Base-by-base conservation (phyloP, 495 filamentous ascomycete species). In the Podospora sp. region DNA sequence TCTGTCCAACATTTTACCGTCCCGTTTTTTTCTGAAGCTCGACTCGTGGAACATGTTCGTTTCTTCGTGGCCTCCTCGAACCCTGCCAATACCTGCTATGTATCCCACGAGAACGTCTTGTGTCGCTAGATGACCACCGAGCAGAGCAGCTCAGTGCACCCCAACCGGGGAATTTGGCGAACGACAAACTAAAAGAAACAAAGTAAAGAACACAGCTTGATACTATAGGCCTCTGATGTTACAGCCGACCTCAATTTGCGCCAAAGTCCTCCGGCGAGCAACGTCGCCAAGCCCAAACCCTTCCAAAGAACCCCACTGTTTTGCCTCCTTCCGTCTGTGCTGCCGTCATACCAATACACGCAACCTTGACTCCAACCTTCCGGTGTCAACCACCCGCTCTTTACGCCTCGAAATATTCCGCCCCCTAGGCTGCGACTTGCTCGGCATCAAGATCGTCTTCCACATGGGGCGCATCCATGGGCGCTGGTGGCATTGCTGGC, bases 401-500 rank as follows among this genome's bases (percentile, higher is more conserved):
- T 33, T 22, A 64, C 24, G 25, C 55, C 62, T 21, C 4, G 49
- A 57, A 40, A 29, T 59, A 53, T 49, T 20, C 53, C 14, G 63
- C 52, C 33, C 20, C 29, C 63, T 58, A 58, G 60, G 63, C 63
- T 59, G 52, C 65, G 6, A 51, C 46, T 22, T 9, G 26, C 20
- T 36, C 57, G 9, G 57, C 25, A 5, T 63, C 22, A 3, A 26
- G 40, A 12, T 52, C 50, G n/a, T 14, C 50, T 6, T 63, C 61
- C 21, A 63, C 27, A 4, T 55, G 52, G n/a, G 60, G 27, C 29
- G 49, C 62, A 22, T 27, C 60, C 60, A 35, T 57, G 5, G 62
- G 62, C 22, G 51, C 65, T 26, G 21, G 16, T 55, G 52, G 21
- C 52, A 26, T 24, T 24, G 52, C 65, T 16, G 49, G 46, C 20